phyloP scores from a whole-genome alignment of 73 alveolate species.

The Paramecium biaurelia region DNA sequence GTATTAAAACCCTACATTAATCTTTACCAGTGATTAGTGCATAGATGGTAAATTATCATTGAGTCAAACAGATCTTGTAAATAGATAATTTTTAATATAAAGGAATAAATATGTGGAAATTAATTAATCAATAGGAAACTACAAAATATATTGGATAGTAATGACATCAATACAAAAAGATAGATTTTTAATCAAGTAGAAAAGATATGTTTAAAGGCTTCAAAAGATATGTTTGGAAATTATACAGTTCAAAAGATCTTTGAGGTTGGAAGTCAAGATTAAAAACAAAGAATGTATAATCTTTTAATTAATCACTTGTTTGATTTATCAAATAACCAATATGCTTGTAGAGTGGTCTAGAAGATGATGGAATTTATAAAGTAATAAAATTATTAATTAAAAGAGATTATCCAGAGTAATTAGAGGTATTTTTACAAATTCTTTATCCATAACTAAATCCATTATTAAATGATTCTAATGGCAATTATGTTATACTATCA shows the following conservation, averaged over 20 bases:
- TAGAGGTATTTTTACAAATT: background rate
- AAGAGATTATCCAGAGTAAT: background rate
- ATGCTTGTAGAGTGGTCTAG: conserved; percentile 20
- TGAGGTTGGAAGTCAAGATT: background rate
- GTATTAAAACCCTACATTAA: background rate
- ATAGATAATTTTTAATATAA: background rate
- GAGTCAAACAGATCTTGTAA: conserved; percentile 29
- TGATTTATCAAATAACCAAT: background rate
- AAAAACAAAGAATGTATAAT: background rate
- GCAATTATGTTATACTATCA: background rate
- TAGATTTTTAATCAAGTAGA: background rate
- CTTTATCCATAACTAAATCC: background rate
- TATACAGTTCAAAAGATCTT: conserved; percentile 12
- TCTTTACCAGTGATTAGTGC: background rate
- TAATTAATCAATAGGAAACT: background rate
- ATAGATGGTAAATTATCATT: background rate
- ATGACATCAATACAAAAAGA: background rate
- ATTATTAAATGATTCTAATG: conserved; percentile 9
- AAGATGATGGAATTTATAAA: conserved; percentile 28
- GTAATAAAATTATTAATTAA: background rate
- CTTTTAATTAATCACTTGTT: background rate
- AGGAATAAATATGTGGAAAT: conserved; percentile 45
- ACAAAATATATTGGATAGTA: background rate
- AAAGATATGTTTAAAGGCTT: background rate
- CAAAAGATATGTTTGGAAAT: conserved; percentile 54